A percentile compares a stretch with the other conserved stretches of the same genome.
phyloP scores from a whole-genome alignment of 306 rosid genomes.

The Cucurbita pepo region DNA sequence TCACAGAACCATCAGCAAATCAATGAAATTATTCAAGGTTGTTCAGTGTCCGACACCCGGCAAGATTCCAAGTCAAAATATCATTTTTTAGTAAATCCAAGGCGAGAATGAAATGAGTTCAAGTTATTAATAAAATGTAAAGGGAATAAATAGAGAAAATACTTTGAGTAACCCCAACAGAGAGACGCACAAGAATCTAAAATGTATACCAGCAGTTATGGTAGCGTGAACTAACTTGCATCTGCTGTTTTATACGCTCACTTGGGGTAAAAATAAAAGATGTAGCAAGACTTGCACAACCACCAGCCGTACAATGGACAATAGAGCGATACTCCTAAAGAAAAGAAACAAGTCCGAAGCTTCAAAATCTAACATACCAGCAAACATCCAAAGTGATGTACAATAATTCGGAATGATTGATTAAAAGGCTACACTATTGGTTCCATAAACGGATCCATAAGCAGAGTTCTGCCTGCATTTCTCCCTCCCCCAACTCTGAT shows the following conservation, averaged over 20 bases:
- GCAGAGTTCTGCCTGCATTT: not conserved
- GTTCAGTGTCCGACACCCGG: not conserved
- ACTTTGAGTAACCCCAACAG: not conserved
- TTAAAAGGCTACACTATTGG: not conserved
- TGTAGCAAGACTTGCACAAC: conserved; percentile 90
- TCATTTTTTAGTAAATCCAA: not conserved
- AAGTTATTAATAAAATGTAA: not conserved
- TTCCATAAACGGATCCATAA: not conserved
- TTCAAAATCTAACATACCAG: conserved; percentile 8
- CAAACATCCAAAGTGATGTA: not conserved
- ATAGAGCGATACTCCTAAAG: conserved; percentile 62
- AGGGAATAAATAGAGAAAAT: not conserved
- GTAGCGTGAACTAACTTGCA: conserved; percentile 83
- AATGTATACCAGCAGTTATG: conserved; percentile 72
- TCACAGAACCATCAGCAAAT: not conserved
- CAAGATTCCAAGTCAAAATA: not conserved
- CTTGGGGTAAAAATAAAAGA: conserved; percentile 94
- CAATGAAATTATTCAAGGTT: not conserved
- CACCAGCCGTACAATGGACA: conserved; percentile 82
- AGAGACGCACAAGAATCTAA: conserved; percentile 13
- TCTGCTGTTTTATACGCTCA: conserved; percentile 93
- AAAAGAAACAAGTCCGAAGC: conserved; percentile 18
- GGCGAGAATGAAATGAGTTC: not conserved
- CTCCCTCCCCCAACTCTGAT: conserved; percentile 4
- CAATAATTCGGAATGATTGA: not conserved